phyloP scores from a whole-genome alignment of 2,329 filamentous ascomycete genomes.

The Arthroderma sp. region DNA sequence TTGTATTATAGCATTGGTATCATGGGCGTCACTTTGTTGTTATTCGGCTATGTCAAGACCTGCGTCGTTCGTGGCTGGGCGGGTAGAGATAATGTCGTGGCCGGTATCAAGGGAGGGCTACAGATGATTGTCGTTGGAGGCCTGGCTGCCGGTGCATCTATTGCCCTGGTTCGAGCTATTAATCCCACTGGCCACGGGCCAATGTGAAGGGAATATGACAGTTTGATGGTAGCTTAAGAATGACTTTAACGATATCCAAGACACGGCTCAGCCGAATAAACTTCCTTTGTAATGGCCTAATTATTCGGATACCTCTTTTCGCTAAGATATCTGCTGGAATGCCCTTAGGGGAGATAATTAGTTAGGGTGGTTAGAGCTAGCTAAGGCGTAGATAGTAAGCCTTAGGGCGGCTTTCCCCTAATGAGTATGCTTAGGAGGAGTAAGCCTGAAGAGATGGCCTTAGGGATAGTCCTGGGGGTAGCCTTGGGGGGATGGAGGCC shows the following conservation, averaged over 20 bases:
- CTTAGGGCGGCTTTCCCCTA: too few species aligned
- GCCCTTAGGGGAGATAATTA: too few species aligned
- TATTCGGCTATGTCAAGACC: conserved; percentile 36
- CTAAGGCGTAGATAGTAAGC: too few species aligned
- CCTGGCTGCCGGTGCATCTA: conserved; percentile 54
- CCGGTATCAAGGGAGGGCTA: conserved; percentile 47
- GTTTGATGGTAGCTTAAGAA: too few species aligned
- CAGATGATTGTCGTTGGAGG: conserved; percentile 56
- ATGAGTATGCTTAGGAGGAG: too few species aligned
- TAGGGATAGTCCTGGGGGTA: too few species aligned
- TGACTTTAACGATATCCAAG: not conserved
- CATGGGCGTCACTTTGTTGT: conserved; percentile 32
- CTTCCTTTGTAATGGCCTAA: not conserved
- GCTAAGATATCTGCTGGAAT: too few species aligned
- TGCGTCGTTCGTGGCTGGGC: conserved; percentile 36
- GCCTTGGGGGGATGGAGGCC: too few species aligned
- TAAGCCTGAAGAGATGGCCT: too few species aligned
- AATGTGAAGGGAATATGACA: not conserved
- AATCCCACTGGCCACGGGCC: conserved; percentile 23
- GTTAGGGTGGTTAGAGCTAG: too few species aligned
- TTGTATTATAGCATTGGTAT: conserved; percentile 39
- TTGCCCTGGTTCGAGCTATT: conserved; percentile 49
- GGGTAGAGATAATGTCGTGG: conserved; percentile 36
- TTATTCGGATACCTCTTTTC: too few species aligned
- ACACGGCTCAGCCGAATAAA: not conserved